phyloP scores from a whole-genome alignment of 2,329 filamentous ascomycete genomes.

The Trichophaea hybrida region DNA sequence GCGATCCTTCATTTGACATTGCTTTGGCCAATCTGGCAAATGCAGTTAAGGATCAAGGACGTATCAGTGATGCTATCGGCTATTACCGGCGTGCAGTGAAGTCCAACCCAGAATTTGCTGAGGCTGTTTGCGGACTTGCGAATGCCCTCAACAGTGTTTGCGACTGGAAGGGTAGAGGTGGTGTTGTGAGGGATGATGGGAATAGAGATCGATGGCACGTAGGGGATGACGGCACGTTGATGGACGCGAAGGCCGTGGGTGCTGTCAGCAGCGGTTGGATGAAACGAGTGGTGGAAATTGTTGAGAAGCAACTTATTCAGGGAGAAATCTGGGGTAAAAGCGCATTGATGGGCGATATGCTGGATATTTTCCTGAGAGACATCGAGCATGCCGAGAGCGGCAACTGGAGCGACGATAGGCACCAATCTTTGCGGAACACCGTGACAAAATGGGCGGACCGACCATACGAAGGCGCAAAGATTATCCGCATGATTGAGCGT shows the following conservation, averaged over 20 bases:
- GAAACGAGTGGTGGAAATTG: slow-evolving; percentile 78
- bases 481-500: slow-evolving; percentile 73
- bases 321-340: slow-evolving; percentile 76
- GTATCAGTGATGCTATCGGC: slow-evolving; percentile 76
- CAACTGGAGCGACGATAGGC: slow-evolving; percentile 30
- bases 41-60: slow-evolving; percentile 90
- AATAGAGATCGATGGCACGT: slow-evolving; percentile 87
- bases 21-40: slow-evolving; percentile 93
- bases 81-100: slow-evolving; percentile 85
- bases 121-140: slow-evolving; percentile 88
- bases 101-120: slow-evolving; percentile 89
- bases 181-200: slow-evolving; percentile 59
- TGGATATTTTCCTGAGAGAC: slow-evolving; percentile 34
- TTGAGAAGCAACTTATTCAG: slow-evolving; percentile 72
- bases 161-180: slow-evolving; percentile 81
- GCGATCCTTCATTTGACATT: slow-evolving; percentile 91
- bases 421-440: slow-evolving; percentile 29
- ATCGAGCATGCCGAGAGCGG: slow-evolving; percentile 33
- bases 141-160: slow-evolving; percentile 95
- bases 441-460: slow-evolving; percentile 51
- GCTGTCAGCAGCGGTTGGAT: slow-evolving; percentile 62
- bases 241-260: slow-evolving; percentile 51
- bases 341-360: slow-evolving; percentile 43
- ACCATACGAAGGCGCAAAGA: slow-evolving; percentile 75
- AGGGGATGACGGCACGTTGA: slow-evolving; percentile 64